Conservation (phyloP, 1,284 basidiomycete genomes). For the Tilletiaria anomala region DNA sequence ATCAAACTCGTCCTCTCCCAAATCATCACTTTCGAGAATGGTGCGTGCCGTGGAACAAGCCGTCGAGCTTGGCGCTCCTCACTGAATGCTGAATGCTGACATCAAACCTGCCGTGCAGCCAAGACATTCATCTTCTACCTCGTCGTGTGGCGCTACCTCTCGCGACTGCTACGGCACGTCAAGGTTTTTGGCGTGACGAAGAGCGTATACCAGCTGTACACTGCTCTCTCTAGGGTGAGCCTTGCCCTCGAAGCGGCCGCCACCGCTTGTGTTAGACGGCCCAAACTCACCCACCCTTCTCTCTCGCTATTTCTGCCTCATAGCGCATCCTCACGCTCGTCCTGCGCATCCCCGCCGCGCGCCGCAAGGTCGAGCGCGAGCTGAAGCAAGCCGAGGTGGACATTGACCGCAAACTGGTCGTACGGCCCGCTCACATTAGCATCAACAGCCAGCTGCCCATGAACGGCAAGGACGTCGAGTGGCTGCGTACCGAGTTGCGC, state of each 20-base stretch:
- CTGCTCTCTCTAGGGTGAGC: conserved; percentile 8
- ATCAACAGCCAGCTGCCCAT: conserved; percentile 16
- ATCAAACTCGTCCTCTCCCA: conserved; percentile 2
- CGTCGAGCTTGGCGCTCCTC: neutral
- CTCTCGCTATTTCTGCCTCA: no score
- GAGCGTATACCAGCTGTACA: conserved; percentile 22
- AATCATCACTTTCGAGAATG: conserved; percentile 7
- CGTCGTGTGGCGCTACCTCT: conserved; percentile 16
- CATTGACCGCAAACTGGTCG: conserved; percentile 29
- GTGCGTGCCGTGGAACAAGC: neutral
- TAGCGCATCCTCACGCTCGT: conserved; percentile 16
- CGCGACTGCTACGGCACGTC: conserved; percentile 19
- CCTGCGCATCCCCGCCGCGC: conserved; percentile 27
- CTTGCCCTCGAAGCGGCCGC: neutral
- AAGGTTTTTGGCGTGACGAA: conserved; percentile 23
- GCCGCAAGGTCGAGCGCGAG: conserved; percentile 25
- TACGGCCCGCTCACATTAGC: conserved; percentile 13
- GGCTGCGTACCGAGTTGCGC: conserved; percentile 23
- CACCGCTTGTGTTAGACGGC: no score
- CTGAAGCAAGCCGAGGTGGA: conserved; percentile 24
- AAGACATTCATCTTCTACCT: conserved; percentile 23
- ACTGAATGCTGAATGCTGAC: neutral
- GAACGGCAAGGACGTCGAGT: conserved; percentile 21
- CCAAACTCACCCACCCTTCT: no score
- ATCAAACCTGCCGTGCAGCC: conserved; percentile 7